Evolutionary conservation across 805 yeast genomes (phyloP).

Genomic region (Debaryomyces castellii): DNA sequence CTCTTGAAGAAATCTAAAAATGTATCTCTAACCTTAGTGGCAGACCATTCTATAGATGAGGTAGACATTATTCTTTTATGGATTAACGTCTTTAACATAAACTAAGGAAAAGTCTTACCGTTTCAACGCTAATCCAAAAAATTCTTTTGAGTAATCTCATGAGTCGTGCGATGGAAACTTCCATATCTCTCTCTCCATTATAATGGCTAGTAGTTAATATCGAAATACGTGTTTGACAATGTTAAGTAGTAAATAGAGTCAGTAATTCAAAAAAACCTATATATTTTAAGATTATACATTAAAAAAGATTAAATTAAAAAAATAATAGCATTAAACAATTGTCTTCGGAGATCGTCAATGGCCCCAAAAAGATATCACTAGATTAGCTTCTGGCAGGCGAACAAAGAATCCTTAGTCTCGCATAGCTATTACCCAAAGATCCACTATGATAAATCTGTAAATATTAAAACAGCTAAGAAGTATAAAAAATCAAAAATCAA

Average conservation of each 20-base stretch:
- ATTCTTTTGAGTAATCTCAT: neutral
- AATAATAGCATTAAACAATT: neutral
- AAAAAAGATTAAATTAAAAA: neutral
- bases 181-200: neutral
- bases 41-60: constrained; percentile 39
- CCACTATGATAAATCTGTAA: neutral
- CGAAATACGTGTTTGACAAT: too few relatives aligned
- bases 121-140: neutral
- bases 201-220: too few relatives aligned
- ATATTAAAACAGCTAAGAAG: constrained; percentile 2
- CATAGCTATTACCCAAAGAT: neutral
- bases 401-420: neutral
- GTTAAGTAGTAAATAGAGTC: too few relatives aligned
- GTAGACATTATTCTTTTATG: constrained; percentile 23
- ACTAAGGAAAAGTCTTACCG: neutral
- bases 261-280: neutral
- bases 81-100: constrained; percentile 11
- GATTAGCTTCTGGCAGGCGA: neutral
- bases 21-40: constrained; percentile 70
- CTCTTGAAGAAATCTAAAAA: constrained; percentile 78
- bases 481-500: neutral
- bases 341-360: neutral
- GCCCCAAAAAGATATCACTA: neutral
- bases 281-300: neutral
- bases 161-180: neutral